Conservation (phyloP, 805 yeast species). For the Nakazawaea molendinolei region DNA sequence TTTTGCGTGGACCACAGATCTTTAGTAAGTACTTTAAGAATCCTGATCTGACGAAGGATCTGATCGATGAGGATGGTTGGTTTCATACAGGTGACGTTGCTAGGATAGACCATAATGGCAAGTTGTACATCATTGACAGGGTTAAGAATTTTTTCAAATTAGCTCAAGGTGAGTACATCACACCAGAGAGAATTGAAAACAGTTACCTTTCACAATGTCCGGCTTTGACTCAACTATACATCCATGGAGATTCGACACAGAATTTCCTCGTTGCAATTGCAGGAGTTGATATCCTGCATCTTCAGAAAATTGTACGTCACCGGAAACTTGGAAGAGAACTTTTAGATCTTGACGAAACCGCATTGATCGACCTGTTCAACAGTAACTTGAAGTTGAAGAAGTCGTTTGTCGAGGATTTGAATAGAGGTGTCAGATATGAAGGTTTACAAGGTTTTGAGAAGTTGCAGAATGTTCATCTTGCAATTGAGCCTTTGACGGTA, state of each 20-base stretch:
- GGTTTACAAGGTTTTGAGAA: constrained; percentile 59
- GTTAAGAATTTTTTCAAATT: constrained; percentile 62
- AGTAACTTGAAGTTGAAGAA: constrained; percentile 17
- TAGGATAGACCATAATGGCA: constrained; percentile 26
- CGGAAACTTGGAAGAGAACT: background rate
- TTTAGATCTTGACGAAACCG: background rate
- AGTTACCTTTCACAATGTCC: constrained; percentile 45
- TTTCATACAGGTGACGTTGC: constrained; percentile 55
- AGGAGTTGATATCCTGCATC: constrained; percentile 46
- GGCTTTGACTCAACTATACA: constrained; percentile 45
- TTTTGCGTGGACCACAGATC: constrained; percentile 51
- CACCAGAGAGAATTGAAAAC: constrained; percentile 42
- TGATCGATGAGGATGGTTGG: constrained; percentile 45
- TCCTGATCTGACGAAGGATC: constrained; percentile 37
- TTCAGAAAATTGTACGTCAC: background rate
- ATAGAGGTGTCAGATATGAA: constrained; percentile 25
- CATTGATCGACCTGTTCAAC: constrained; percentile 3
- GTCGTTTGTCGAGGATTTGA: constrained; percentile 31
- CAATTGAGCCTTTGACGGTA: constrained; percentile 54
- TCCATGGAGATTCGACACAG: constrained; percentile 58
- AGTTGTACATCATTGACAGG: constrained; percentile 45
- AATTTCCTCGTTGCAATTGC: constrained; percentile 52
- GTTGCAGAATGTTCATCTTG: constrained; percentile 45
- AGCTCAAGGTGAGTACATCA: constrained; percentile 28
- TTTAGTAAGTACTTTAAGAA: constrained; percentile 45